Base-by-base conservation (phyloP, 169 alveolate species). In the Plasmodium blacklocki region DNA sequence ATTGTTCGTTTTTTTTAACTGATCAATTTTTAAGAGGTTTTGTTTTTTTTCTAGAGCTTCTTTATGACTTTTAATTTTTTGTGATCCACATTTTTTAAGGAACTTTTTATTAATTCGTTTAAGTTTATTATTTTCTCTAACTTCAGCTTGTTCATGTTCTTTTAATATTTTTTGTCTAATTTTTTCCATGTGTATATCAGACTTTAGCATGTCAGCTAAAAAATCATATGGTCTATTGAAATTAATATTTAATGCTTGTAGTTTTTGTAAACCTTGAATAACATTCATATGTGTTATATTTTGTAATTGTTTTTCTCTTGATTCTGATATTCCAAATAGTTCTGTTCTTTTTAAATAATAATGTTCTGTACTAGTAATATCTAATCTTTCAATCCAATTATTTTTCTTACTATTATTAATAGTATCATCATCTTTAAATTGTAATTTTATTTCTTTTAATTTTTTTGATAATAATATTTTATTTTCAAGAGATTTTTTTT, bases 201-300 rank as follows among this genome's bases (percentile, higher is more conserved):
- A 63, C 39, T 76, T 76, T 45, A 76, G 1, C 89, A 76, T 76
- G 2, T 76, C 89, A 2, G 89, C 89, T 50, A 76, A 49, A 14
- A 76, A 76, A 58, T 76, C 89, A 43, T 76, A 76, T 21, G 89
- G 89, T 43, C 89, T 76, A 68, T 76, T 76, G 47, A 76, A 76
- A 19, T 66, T 15, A 21, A 76, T 76, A 15, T 64, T 50, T 29
- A 76, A 56, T 14, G 23, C 32, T 64, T 76, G 89, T 8, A 76
- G 52, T 56, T 76, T 63, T 68, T 76, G 45, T 68, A 76, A 70
- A 9, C 60, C 74, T 21, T 76, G 58, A 9, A 76, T n/a, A 4
- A 76, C 59, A 56, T 62, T 76, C 29, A 23, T 70, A 58, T 76
- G 89, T 15, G 89, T 64, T 26, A 64, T 21, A 4, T 50, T 19